Evolutionary conservation across 768 basidiomycete species (phyloP), one percentile per base, ranked within the genome.

Genomic region (Xerocomus potaroensis): DNA sequence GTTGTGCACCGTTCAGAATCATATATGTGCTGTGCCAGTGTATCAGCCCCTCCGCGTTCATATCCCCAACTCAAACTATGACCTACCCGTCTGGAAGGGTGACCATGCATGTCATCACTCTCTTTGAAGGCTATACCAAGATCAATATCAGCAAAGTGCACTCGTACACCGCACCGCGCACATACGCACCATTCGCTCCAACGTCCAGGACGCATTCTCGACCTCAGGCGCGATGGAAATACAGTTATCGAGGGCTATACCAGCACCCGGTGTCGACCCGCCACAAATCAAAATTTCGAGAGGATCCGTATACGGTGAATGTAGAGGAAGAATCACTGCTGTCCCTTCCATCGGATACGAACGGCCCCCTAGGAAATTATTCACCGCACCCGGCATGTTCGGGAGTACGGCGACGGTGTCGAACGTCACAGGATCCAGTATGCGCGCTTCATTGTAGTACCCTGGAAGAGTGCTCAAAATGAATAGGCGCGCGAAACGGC

Each of bases 361-460:
- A 24, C 89, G 79, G 23, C 88, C 84, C 11, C 73, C 83, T n/a
- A 79, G 64, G 67, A 83, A 81, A 56, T 83, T 78, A 49, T 79
- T 81, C 37, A 90, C 88, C 0, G 81, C 72, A 0, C 82, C 87
- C 0, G 88, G 87, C 51, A 85, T 80, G 54, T 87, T 87, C 14
- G 88, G 88, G 5, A 89, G 64, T 7, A 69, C 65, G 5, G 65
- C 65, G 44, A 80, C 62, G 0, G 87, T 89, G 18, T 72, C 64
- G 51, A 90, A 87, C 1, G 77, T 84, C 10, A 60, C 69, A 0
- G 83, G 80, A 47, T 90, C 76, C 22, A 90, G 69, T 49, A 90
- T 78, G 14, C 87, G 80, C 1, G 87, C 88, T 63, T 90, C 84
- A 51, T 91, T 90, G 68, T 81, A 89, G 58, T 90, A 89, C 0